Evolutionary conservation across 768 basidiomycete genomes (phyloP), one percentile per base, ranked within the genome.

Genomic region (Mycena venus): DNA sequence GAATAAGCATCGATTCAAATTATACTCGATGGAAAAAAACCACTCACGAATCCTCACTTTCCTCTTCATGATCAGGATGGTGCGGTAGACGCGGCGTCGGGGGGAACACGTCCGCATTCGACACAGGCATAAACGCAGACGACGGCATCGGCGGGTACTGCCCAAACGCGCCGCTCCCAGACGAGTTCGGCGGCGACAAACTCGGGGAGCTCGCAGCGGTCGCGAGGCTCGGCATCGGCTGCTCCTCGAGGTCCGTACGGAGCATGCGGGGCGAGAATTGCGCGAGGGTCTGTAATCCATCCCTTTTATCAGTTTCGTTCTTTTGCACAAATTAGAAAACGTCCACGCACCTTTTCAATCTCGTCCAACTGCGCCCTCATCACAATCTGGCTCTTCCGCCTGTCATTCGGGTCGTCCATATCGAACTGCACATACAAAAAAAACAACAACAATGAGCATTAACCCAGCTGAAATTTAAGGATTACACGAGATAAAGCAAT

Each of bases 311-410:
- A 44, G 5, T 40, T 47, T 17, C n/a, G 5, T 11, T 19, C 25
- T 9, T 9, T 51, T 29, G 27, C 11, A 59, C 3, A 34, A 59
- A 32, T 44, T 17, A 68, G 40, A 38, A 34, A 42, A 12, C n/a
- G 11, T 2, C 2, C 49, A 76, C 49, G 9, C 73, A 86, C 94
- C 87, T 88, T 89, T 80, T 96, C 95, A 58, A 96, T 93, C 82
- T 93, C 93, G 79, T 96, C 95, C 27, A 96, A 84, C 80, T 93
- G 90, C 21, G 92, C 91, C 76, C 87, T 91, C 91, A 96, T 91
- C 51, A 93, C 83, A 75, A 91, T 88, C 77, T 95, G 95, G 80
- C 94, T 95, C 79, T 89, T 90, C 49, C 94, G 88, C 71, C 90
- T 89, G 82, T 95, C 94, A 78, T 94, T 87, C 53, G 93, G 92